Evolutionary conservation across 495 filamentous ascomycete species (phyloP).

Genomic region (Penicillium dipodomyicola): DNA sequence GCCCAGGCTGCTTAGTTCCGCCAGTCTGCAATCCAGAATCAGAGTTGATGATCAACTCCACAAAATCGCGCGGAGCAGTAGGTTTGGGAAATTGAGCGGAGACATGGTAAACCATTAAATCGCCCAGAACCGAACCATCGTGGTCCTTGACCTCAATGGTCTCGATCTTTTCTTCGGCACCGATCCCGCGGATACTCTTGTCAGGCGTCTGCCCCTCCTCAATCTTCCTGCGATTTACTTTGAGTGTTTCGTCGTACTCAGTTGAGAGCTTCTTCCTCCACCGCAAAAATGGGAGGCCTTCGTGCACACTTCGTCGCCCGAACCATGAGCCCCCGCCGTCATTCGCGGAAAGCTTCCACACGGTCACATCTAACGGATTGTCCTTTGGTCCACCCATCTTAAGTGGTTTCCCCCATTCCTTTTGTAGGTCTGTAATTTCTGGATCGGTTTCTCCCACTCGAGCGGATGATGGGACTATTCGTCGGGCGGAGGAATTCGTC

Average conservation of each 20-base stretch:
- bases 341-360: slow-evolving; percentile 75
- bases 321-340: slow-evolving; percentile 92
- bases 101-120: slow-evolving; percentile 67
- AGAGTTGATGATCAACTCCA: slow-evolving; percentile 66
- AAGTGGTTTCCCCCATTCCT: slow-evolving; percentile 82
- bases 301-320: slow-evolving; percentile 78
- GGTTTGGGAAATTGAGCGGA: slow-evolving; percentile 89
- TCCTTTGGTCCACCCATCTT: slow-evolving; percentile 63
- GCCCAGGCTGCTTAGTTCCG: slow-evolving; percentile 28
- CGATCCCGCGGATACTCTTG: slow-evolving; percentile 75
- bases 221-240: slow-evolving; percentile 57
- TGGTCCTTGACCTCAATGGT: slow-evolving; percentile 40
- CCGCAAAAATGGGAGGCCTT: slow-evolving; percentile 66
- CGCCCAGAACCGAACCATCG: slow-evolving; percentile 50
- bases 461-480: slow-evolving; percentile 52
- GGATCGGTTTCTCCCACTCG: slow-evolving; percentile 50
- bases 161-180: slow-evolving; percentile 72
- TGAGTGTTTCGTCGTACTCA: slow-evolving; percentile 55
- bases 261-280: slow-evolving; percentile 53
- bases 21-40: slow-evolving; percentile 29
- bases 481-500: slow-evolving; percentile 32
- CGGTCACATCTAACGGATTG: slow-evolving; percentile 70
- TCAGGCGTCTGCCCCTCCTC: slow-evolving; percentile 33
- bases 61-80: slow-evolving; percentile 83
- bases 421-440: slow-evolving; percentile 55